Conservation (phyloP, 2,329 filamentous ascomycete genomes). For the Paecilomyces sp. region DNA sequence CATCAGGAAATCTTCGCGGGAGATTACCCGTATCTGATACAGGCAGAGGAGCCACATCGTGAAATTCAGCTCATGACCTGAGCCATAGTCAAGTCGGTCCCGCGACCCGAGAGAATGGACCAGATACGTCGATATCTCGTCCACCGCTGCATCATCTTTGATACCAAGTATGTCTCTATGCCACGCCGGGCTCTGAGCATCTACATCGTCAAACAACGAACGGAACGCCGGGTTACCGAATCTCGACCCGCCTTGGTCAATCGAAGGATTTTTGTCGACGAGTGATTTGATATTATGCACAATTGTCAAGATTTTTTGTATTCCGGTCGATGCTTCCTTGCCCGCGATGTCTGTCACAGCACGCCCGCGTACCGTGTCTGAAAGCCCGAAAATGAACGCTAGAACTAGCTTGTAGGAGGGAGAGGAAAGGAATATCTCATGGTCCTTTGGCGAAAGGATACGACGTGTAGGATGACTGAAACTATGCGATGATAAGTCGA, state of each 20-base stretch:
- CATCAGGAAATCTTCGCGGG: constrained; percentile 59
- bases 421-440: constrained; percentile 72
- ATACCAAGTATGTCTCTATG: constrained; percentile 34
- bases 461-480: constrained; percentile 66
- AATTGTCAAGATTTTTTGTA: constrained; percentile 61
- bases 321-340: constrained; percentile 45
- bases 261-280: constrained; percentile 63
- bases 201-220: constrained; percentile 58
- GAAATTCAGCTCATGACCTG: constrained; percentile 96
- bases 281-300: constrained; percentile 63
- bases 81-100: constrained; percentile 88
- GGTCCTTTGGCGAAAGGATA: constrained; percentile 75
- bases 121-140: constrained; percentile 74
- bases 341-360: constrained; percentile 19
- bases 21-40: constrained; percentile 65
- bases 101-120: constrained; percentile 78
- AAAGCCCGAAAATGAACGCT: constrained; percentile 78
- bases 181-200: constrained; percentile 31
- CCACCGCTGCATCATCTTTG: constrained; percentile 44
- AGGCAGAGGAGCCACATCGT: constrained; percentile 94
- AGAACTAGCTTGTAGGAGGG: constrained; percentile 68
- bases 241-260: constrained; percentile 79
- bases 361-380: constrained; percentile 65
- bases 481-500: constrained; percentile 51
- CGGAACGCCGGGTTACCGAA: constrained; percentile 95